A percentile compares a stretch with the other conserved stretches of the same genome.
Conservation (phyloP, 106 monocot species). For the Dendrobium nobile region DNA sequence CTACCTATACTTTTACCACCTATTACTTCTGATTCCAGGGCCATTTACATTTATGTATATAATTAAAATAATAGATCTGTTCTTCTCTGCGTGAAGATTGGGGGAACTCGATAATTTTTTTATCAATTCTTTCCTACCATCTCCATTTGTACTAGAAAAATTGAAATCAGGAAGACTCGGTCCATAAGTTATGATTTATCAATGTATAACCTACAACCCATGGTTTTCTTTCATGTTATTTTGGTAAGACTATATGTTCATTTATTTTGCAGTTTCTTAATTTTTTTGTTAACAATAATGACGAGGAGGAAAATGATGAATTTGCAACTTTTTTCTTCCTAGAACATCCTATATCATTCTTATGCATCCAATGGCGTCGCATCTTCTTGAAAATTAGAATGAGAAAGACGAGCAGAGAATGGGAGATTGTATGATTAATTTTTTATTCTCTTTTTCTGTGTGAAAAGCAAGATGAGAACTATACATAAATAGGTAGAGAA, state of each 20-base stretch:
- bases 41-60: background rate
- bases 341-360: background rate
- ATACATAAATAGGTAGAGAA: too few species aligned
- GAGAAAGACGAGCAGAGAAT: too few species aligned
- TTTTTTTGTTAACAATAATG: background rate
- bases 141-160: background rate
- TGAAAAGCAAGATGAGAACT: too few species aligned
- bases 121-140: background rate
- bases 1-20: conserved; percentile 1
- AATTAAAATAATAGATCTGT: background rate
- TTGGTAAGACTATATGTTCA: background rate
- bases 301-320: background rate
- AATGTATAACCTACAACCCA: background rate
- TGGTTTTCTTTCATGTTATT: background rate
- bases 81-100: background rate
- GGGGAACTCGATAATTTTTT: background rate
- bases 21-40: background rate
- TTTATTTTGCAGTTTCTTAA: background rate
- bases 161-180: background rate
- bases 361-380: background rate
- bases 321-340: background rate
- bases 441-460: too few species aligned
- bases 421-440: too few species aligned
- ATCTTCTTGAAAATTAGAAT: too few species aligned
- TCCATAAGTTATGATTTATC: background rate